Conservation (phyloP, 2,329 filamentous ascomycete genomes). For the Hyphodiscus sp. region DNA sequence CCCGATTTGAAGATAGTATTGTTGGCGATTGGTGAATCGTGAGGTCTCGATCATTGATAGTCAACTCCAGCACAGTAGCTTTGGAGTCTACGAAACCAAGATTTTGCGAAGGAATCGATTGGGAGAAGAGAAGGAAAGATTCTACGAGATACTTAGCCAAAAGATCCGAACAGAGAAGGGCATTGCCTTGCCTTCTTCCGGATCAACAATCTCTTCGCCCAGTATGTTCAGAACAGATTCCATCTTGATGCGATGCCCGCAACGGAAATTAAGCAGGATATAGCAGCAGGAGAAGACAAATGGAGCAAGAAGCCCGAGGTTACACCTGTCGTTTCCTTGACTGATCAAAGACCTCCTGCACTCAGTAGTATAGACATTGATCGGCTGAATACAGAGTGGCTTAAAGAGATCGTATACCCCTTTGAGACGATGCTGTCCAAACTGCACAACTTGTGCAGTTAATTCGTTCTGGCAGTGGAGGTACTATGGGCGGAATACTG, state of each 20-base stretch:
- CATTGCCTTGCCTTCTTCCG: conserved; percentile 49
- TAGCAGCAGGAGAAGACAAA: neutral
- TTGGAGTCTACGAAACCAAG: conserved; percentile 80
- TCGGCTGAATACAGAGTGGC: neutral
- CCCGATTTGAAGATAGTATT: conserved; percentile 69
- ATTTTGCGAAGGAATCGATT: conserved; percentile 64
- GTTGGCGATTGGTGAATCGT: conserved; percentile 77
- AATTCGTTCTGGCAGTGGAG: no score
- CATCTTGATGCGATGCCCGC: conserved; percentile 19
- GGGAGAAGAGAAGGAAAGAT: conserved; percentile 80
- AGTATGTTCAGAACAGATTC: conserved; percentile 34
- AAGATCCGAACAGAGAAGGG: neutral
- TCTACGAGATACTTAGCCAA: conserved; percentile 47
- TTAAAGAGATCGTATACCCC: no score
- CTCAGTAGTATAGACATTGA: neutral
- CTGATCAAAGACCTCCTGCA: neutral
- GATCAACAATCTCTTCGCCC: conserved; percentile 46
- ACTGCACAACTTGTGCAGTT: no score
- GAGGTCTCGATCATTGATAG: conserved; percentile 63
- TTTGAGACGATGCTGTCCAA: no score
- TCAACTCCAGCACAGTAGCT: conserved; percentile 57
- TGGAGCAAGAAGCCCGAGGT: neutral
- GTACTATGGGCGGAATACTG: no score
- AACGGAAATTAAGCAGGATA: neutral
- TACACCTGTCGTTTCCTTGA: neutral